These are phyloP conservation scores for Hericium erinaceus DNA, from an alignment of 768 basidiomycete genomes.

Conservation along the genomic window DNA sequence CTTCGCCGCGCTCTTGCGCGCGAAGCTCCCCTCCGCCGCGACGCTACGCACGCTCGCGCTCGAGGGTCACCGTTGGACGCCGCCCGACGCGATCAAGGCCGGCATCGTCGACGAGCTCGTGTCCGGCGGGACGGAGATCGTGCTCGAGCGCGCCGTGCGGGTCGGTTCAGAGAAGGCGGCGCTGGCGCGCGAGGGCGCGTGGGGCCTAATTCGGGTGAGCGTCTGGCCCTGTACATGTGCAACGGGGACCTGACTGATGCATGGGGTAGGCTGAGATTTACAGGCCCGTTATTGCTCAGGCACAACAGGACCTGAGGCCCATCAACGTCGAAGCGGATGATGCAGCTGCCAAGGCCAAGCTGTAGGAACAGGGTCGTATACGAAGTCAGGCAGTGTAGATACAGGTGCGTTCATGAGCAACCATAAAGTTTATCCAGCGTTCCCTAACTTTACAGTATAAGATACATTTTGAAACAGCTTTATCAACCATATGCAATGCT, in stretches of 20 bases:
- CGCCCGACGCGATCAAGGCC: constrained; percentile 53
- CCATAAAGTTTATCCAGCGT: no score
- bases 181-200: constrained; percentile 51
- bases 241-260: neutral
- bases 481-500: no score
- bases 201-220: constrained; percentile 64
- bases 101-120: constrained; percentile 69
- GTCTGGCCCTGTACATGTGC: neutral
- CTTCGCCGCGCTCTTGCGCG: constrained; percentile 51
- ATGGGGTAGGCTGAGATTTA: constrained; percentile 43
- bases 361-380: neutral
- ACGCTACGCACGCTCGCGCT: constrained; percentile 65
- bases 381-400: neutral
- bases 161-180: constrained; percentile 44
- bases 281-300: constrained; percentile 38
- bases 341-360: constrained; percentile 37
- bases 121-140: constrained; percentile 43
- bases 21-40: constrained; percentile 52
- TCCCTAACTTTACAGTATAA: no score
- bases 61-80: constrained; percentile 73
- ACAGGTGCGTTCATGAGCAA: no score
- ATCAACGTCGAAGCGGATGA: constrained; percentile 34
- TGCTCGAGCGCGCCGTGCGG: constrained; percentile 56
- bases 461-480: no score
- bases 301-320: constrained; percentile 25